Evolutionary conservation across 1,284 basidiomycete species (phyloP).

Genomic region (Cutaneotrichosporon sp.): DNA sequence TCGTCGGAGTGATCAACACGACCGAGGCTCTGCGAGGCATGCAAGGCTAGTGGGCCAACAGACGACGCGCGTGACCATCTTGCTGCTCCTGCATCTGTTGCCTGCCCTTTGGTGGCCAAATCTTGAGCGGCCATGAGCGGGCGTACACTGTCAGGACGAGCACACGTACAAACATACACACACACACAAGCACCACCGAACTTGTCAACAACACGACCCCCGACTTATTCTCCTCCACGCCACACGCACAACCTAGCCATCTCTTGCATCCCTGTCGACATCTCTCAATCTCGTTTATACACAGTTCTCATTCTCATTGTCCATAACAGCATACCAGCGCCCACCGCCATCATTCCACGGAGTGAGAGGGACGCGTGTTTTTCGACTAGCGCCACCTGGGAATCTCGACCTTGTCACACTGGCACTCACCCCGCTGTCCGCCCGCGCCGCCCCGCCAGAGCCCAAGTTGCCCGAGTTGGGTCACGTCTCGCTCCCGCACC

Average conservation of each 20-base stretch:
- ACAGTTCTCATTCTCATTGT: background rate
- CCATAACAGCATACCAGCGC: slow-evolving; percentile 2
- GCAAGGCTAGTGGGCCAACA: too few species aligned
- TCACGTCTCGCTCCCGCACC: slow-evolving; percentile 8
- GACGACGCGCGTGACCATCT: too few species aligned
- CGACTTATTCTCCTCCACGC: background rate
- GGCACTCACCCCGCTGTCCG: too few species aligned
- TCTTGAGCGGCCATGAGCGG: too few species aligned
- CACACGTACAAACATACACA: too few species aligned
- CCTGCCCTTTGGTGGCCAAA: too few species aligned
- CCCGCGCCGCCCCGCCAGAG: background rate
- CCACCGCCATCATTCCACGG: background rate
- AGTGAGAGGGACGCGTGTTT: background rate
- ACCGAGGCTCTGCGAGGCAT: too few species aligned
- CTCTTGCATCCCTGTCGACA: background rate
- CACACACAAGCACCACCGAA: background rate
- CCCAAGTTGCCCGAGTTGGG: background rate
- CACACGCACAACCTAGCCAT: background rate
- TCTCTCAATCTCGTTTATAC: too few species aligned
- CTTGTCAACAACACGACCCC: background rate
- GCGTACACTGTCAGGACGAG: too few species aligned
- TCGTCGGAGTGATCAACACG: too few species aligned
- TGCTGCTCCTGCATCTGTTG: too few species aligned
- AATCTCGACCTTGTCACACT: background rate
- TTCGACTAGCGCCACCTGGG: background rate